Percentiles rank a stretch among this genome's conserved stretches.
These are phyloP conservation scores for Lagenidium sp. DNA, from an alignment of 352 stramenopile species.

Conservation along the genomic window DNA sequence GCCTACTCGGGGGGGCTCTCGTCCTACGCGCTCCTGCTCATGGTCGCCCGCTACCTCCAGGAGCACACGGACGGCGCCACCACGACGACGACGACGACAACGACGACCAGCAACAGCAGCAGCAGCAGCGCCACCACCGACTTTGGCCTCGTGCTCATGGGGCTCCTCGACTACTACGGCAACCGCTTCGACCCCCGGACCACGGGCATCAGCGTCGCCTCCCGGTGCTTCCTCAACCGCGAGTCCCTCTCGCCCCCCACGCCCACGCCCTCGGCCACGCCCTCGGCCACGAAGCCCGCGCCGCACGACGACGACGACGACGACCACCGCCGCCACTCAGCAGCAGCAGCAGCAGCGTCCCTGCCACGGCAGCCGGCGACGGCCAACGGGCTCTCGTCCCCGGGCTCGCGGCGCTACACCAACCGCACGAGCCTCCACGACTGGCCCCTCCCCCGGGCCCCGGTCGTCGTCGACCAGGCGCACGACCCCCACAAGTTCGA, in stretches of 20 bases:
- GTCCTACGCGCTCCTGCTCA: conserved; percentile 93
- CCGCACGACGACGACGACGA: conserved; percentile 54
- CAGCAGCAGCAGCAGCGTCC: no score
- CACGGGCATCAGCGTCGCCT: conserved; percentile 85
- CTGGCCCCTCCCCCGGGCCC: conserved; percentile 17
- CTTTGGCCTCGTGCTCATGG: conserved; percentile 94
- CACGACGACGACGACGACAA: no score
- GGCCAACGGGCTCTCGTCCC: conserved; percentile 42
- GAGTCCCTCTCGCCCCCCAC: conserved; percentile 37
- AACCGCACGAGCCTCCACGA: conserved; percentile 60
- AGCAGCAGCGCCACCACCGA: no score
- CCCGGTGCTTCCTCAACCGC: conserved; percentile 74
- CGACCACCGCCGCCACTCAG: no score
- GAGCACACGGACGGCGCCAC: conserved; percentile 60
- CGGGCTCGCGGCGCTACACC: conserved; percentile 49
- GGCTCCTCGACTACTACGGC: conserved; percentile 97
- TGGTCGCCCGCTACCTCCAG: conserved; percentile 92
- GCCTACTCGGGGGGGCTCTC: conserved; percentile 96
- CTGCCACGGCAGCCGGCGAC: no score
- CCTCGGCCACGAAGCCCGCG: conserved; percentile 3
- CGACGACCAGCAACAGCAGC: no score
- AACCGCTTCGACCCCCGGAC: conserved; percentile 90
- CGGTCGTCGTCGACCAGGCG: conserved; percentile 26
- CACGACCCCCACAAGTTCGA: conserved; percentile 90
- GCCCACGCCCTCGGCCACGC: conserved; percentile 17